A percentile compares a stretch with the other conserved stretches of the same genome.
These are phyloP conservation scores for Diaporthe helianthi DNA, from an alignment of 2,329 filamentous ascomycete species.

Conservation along the genomic window DNA sequence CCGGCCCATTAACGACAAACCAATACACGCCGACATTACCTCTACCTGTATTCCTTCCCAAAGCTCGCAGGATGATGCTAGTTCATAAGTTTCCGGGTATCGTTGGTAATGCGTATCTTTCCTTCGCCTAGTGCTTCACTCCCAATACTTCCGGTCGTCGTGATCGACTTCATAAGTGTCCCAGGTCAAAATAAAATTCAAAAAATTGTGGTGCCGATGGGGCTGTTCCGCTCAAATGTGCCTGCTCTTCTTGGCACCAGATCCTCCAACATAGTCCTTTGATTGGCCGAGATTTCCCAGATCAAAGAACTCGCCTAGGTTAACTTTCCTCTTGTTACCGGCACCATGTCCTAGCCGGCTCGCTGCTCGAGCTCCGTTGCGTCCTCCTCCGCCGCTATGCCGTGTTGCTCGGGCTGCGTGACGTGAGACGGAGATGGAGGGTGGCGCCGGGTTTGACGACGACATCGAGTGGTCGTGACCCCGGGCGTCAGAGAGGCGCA, in stretches of 20 bases:
- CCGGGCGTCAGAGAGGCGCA: conserved; percentile 63
- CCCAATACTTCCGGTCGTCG: conserved; percentile 22
- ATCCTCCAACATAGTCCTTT: conserved; percentile 63
- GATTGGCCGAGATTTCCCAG: conserved; percentile 67
- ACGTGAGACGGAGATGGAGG: conserved; percentile 29
- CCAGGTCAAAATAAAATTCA: conserved; percentile 1
- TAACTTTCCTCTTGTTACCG: conserved; percentile 76
- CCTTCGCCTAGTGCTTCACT: conserved; percentile 15
- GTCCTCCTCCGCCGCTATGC: conserved; percentile 36
- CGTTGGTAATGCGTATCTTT: conserved; percentile 26
- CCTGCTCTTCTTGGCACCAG: conserved; percentile 57
- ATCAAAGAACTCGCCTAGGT: conserved; percentile 79
- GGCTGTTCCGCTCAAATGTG: conserved; percentile 47
- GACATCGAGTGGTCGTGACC: conserved; percentile 47
- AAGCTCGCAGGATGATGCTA: conserved; percentile 28
- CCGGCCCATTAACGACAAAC: not conserved
- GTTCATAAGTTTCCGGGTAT: conserved; percentile 31
- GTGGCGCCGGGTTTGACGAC: conserved; percentile 36
- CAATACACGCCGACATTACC: conserved; percentile 27
- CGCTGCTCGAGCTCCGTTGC: conserved; percentile 40
- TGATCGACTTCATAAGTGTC: not conserved
- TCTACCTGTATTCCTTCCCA: conserved; percentile 30
- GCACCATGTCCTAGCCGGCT: conserved; percentile 66
- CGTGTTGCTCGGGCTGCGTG: conserved; percentile 32
- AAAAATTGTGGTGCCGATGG: not conserved